Base-by-base conservation (phyloP, 345 rosid species). In the Conringia planisiliqua region DNA sequence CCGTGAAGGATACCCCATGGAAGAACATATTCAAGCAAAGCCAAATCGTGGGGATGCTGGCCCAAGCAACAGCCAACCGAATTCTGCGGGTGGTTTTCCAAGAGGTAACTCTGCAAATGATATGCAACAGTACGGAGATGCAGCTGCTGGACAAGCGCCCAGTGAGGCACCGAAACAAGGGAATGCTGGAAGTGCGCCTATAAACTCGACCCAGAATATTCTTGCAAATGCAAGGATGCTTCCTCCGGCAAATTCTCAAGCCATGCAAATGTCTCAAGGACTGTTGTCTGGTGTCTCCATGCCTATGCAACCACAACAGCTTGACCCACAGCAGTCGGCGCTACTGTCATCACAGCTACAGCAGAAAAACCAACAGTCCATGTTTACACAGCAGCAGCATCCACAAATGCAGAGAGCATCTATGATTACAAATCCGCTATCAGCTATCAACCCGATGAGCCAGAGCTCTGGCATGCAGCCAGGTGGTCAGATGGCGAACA, bases 251-350 rank as follows among this genome's bases (percentile, higher is more conserved):
- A 95, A 84, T 70, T 75, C 87, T 48, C 97, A 90, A 79, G 75
- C 87, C 52, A 72, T 84, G 70, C 97, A 85, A 68, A 90, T 87
- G 85, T 84, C 97, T 66, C 90, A 90, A 82, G 93, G 95, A 67
- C 71, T 77, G 52, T 7, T 87, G 43, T 72, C 96, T 42, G 88
- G 87, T 48, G 91, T 68, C 78, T 81, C 96, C 61, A 76, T 85
- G 89, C 81, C 95, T 72, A 77, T 86, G 68, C 86, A 88, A 80
- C 63, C 83, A 35, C 90, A 83, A 33, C 96, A 83, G 77, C 76
- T 82, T 58, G 95, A 94, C 73, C 62, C 74, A 48, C 95, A 88
- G 51, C 91, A 86, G 59, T 61, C 83, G 65, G 77, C 76, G 44
- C 80, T 85, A 56, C 87, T 79, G 72, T 78, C 78, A 62, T 59